Conservation (phyloP, 2,329 filamentous ascomycete species). For the Neonectria hederae region DNA sequence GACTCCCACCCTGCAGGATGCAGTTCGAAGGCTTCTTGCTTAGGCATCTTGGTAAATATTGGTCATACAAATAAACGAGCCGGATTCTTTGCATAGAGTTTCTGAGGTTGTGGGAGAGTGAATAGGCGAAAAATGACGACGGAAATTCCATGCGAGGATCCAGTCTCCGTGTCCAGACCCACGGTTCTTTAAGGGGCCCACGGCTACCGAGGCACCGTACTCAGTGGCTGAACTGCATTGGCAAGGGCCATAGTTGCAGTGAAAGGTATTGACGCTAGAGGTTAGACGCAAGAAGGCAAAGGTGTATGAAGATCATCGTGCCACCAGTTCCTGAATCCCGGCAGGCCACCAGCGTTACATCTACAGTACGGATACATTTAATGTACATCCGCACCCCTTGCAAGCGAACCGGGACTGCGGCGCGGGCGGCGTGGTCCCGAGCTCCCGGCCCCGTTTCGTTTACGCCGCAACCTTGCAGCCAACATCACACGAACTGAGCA, state of each 20-base stretch:
- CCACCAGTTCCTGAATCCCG: background rate
- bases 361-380: background rate
- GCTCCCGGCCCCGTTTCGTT: background rate
- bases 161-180: background rate
- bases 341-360: background rate
- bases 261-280: background rate
- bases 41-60: conserved; percentile 41
- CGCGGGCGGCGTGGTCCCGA: background rate
- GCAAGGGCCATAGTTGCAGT: background rate
- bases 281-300: background rate
- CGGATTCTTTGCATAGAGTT: background rate
- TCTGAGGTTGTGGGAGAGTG: background rate
- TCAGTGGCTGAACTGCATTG: background rate
- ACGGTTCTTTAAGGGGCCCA: background rate
- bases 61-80: background rate
- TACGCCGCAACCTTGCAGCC: background rate
- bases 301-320: background rate
- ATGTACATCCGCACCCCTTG: background rate
- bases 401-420: background rate
- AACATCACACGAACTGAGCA: background rate
- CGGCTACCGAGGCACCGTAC: background rate
- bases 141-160: background rate
- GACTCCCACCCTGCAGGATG: conserved; percentile 48
- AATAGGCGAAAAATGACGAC: background rate
- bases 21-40: conserved; percentile 41